A percentile compares a stretch with the other conserved stretches of the same genome.
These are phyloP conservation scores for Heterobasidion annosum DNA, from an alignment of 1,284 basidiomycete species.

Conservation along the genomic window DNA sequence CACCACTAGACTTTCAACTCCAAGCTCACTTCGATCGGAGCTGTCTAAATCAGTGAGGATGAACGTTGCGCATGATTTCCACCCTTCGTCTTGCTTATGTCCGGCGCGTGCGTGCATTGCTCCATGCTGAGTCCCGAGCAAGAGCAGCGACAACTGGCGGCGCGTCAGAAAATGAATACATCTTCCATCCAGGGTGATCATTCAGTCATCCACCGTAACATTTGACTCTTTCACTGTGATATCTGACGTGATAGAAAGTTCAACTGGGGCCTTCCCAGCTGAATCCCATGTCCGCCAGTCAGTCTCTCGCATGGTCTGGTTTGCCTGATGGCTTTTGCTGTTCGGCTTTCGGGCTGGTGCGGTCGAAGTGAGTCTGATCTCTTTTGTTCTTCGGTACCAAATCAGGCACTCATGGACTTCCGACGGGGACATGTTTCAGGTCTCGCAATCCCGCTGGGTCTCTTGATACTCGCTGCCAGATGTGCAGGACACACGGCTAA, in stretches of 20 bases:
- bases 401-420: background rate
- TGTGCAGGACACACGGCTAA: background rate
- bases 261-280: background rate
- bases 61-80: background rate
- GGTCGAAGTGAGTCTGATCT: background rate
- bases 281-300: background rate
- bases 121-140: background rate
- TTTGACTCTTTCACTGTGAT: background rate
- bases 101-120: background rate
- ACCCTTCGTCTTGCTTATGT: background rate
- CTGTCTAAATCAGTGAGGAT: background rate
- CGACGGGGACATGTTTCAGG: background rate
- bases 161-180: background rate
- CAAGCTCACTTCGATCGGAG: background rate
- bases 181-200: background rate
- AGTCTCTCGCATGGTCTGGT: background rate
- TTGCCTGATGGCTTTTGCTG: background rate
- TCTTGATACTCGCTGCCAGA: background rate
- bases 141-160: background rate
- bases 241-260: background rate
- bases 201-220: background rate
- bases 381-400: background rate
- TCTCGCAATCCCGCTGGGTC: background rate
- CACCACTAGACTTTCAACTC: too few species aligned
- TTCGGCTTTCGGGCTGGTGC: background rate